Conservation (phyloP, 2,329 filamentous ascomycete species). For the Polychaeton citri region DNA sequence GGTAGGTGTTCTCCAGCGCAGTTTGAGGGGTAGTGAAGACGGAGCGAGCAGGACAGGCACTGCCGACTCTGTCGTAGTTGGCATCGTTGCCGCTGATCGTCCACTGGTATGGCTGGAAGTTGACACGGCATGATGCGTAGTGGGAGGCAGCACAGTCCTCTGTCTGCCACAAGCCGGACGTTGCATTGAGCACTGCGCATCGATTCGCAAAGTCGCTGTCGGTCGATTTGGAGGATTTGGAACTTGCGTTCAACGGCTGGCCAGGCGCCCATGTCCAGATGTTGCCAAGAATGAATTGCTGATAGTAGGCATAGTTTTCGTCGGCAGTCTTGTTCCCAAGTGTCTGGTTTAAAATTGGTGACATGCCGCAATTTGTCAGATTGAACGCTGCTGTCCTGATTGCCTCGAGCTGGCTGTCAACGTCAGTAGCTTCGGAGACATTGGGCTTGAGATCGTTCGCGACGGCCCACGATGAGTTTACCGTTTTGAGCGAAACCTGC, state of each 20-base stretch:
- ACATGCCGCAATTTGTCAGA: constrained; percentile 46
- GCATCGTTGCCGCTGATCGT: constrained; percentile 30
- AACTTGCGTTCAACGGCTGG: constrained; percentile 39
- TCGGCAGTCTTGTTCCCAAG: constrained; percentile 40
- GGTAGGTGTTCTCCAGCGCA: constrained; percentile 48
- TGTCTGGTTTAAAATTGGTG: constrained; percentile 44
- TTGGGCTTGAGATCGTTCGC: constrained; percentile 7
- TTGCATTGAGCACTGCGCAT: constrained; percentile 42
- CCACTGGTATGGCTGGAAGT: constrained; percentile 45
- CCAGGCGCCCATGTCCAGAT: constrained; percentile 48
- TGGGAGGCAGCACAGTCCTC: constrained; percentile 40
- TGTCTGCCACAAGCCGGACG: constrained; percentile 45
- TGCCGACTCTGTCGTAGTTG: constrained; percentile 26
- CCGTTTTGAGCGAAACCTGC: constrained; percentile 26
- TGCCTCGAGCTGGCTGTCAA: constrained; percentile 9
- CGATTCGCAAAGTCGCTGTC: constrained; percentile 21
- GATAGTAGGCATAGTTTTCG: constrained; percentile 34
- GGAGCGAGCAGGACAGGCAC: constrained; percentile 35
- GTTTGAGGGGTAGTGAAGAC: constrained; percentile 46
- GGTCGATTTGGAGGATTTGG: constrained; percentile 12
- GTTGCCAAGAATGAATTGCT: constrained; percentile 35
- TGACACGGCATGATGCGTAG: constrained; percentile 44
- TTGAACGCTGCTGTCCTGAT: constrained; percentile 22
- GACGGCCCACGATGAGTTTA: constrained; percentile 43
- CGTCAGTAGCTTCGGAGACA: constrained; percentile 8